Evolutionary conservation across 495 filamentous ascomycete genomes (phyloP), one percentile per base, ranked within the genome.

Genomic region (Podospora comata): DNA sequence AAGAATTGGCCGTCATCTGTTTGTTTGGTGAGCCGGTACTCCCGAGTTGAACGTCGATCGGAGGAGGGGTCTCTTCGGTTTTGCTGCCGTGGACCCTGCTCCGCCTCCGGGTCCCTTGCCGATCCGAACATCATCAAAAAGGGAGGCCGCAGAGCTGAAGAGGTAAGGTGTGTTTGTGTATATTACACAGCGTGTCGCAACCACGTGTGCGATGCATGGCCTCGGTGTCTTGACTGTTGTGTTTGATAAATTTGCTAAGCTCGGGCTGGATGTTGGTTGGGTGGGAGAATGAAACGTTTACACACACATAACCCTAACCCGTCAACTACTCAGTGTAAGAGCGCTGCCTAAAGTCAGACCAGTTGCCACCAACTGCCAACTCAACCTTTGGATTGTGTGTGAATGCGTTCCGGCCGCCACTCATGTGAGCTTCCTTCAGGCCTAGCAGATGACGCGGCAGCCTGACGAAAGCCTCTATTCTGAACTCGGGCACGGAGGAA

Each of bases 51-150:
- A 48, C 15, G 39, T 16, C 15, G 39, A 48, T 48, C 39, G 15
- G 7, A 48, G 39, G 39, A 48, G 55, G 55, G 34, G 27, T 28
- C 27, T 26, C 48, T 23, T 57, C 23, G 30, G 65, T 54, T 53
- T 30, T 16, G 27, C 44, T 66, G 30, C 30, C 1, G 34, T 54
- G 64, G 23, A 28, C 26, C 16, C 30, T 4, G 53, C 18, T 59
- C 54, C 60, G 55, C 55, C 55, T 58, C 55, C 55, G 55, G 55
- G 55, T 19, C 55, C 30, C 30, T 19, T 58, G 55, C 55, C 55
- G 55, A 58, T 58, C 55, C 55, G 55, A 13, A 13, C 1, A 48
- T 48, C 9, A 48, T 48, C 18, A 48, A 39, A 13, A 48, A 48
- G 39, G 39, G 39, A 48, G 39, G 39, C 39, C 39, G 39, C 39